Base-by-base conservation (phyloP, 2,329 filamentous ascomycete species). In the Huntiella moniliformis region DNA sequence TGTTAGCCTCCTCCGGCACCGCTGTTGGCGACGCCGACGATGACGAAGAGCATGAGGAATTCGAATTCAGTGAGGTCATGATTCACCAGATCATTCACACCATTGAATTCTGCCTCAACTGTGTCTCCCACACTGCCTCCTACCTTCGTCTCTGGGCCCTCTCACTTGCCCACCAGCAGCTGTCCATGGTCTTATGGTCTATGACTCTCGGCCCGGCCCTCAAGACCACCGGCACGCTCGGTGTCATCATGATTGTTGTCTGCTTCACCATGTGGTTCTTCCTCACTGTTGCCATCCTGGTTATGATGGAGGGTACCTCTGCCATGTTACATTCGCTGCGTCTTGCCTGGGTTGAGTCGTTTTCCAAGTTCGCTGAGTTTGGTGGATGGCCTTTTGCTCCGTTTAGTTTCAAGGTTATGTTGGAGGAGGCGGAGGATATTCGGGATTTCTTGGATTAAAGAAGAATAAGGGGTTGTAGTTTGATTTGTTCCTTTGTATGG, bases 61-160 rank as follows among this genome's bases (percentile, higher is more conserved):
- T 98, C 60, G 91, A 98, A 56, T 98, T 98, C 60, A 76, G 81
- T 50, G 91, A 98, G 61, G 74, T 86, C 52, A 95, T 98, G 86
- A 98, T 98, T 58, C 91, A 98, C 65, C 91, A 98, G 63, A 77
- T 95, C 60, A 98, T 98, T 58, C 92, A 96, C 67, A 96, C 88
- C 13, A 96, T 96, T 57, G 85, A 98, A 71, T 98, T 98, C 68
- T 98, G 91, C 60, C 73, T 98, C 56, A 98, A 98, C 70, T 96
- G 88, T 62, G 88, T 98, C 52, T 98, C 91, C 28, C 91, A 98
- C 66, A 98, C 92, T 4, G 91, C 91, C 4, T 98, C 91, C 1
- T 98, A 98, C 64, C 81, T 98, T 41, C 91, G 91, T 69, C 82
- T 98, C 38, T 98, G 91, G 91, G 91, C 91, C 31, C 64, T 98